Percentiles rank a stretch among this genome's conserved stretches.
These are phyloP conservation scores for Spinacia oleracea DNA, from an alignment of 179 eudicot species.

Conservation along the genomic window DNA sequence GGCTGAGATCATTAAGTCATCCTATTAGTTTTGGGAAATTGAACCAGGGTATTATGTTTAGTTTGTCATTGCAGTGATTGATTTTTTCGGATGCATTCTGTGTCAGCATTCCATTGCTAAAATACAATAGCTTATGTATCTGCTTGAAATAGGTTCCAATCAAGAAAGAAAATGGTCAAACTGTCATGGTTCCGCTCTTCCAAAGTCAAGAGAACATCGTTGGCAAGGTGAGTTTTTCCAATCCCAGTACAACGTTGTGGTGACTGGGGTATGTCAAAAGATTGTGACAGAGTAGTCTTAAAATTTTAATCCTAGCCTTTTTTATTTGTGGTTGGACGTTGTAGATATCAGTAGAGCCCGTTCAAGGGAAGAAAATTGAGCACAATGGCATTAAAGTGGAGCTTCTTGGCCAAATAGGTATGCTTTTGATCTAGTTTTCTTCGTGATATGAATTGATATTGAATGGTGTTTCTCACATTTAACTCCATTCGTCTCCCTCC, in stretches of 20 bases:
- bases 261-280: background rate
- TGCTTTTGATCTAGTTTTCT: conserved; percentile 7
- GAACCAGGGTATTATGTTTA: background rate
- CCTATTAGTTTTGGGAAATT: background rate
- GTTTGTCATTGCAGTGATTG: background rate
- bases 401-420: conserved; percentile 99
- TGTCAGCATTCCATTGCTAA: background rate
- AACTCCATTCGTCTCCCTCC: background rate
- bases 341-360: conserved; percentile 86
- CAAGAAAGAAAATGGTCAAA: conserved; percentile 95
- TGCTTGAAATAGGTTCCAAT: conserved; percentile 57
- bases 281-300: background rate
- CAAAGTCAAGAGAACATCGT: conserved; percentile 89
- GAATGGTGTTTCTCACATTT: background rate
- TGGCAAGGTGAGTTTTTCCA: conserved; percentile 64
- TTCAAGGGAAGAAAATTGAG: conserved; percentile 92
- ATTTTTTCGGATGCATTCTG: background rate
- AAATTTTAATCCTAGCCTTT: background rate
- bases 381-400: conserved; percentile 97
- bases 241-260: background rate
- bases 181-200: conserved; percentile 76
- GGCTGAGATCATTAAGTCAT: background rate
- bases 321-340: conserved; percentile 15
- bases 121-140: background rate
- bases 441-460: background rate